phyloP scores from a whole-genome alignment of 192 early-diverging fungal species.

The Phycomyces blakesleeanus region DNA sequence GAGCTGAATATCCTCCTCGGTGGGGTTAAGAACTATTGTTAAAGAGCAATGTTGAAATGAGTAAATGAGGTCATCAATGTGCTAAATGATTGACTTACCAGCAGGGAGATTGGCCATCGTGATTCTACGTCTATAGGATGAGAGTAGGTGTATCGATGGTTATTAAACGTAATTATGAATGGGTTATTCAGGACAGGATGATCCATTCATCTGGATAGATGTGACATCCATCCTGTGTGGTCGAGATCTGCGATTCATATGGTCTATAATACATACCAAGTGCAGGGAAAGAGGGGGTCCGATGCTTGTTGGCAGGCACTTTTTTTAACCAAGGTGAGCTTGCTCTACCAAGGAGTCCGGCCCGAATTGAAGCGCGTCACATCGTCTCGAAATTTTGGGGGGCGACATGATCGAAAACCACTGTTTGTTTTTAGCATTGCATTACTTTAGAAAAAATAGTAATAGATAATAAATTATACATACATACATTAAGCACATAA shows the following conservation, averaged over 20 bases:
- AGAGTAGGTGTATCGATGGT: background rate
- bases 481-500: no score
- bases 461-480: no score
- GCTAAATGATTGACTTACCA: constrained; percentile 9
- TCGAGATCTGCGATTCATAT: background rate
- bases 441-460: no score
- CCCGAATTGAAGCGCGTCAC: background rate
- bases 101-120: constrained; percentile 34
- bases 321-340: background rate
- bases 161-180: background rate
- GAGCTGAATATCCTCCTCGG: constrained; percentile 91
- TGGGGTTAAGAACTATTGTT: constrained; percentile 59
- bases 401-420: no score
- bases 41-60: background rate
- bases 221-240: no score
- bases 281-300: constrained; percentile 26
- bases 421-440: no score
- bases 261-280: constrained; percentile 14
- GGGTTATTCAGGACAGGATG: no score
- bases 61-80: no score
- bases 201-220: no score
- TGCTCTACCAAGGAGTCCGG: background rate
- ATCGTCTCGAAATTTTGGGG: background rate
- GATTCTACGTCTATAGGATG: constrained; percentile 3
- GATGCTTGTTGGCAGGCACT: background rate